Conservation (phyloP, 1,139 yeast genomes). For the Yamadazyma atmosphaerica region DNA sequence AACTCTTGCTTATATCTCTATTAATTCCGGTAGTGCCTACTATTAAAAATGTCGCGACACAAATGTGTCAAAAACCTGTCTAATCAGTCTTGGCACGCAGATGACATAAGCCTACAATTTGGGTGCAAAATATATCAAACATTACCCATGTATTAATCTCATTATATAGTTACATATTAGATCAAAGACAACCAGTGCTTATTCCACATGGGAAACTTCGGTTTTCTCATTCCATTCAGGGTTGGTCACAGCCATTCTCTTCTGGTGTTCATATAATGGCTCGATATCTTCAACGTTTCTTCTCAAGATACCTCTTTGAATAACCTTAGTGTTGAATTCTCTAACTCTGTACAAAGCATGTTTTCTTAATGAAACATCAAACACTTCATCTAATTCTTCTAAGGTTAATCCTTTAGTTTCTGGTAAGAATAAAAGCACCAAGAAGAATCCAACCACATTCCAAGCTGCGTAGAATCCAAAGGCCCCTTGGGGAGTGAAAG, state of each 20-base stretch:
- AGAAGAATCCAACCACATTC: conserved; percentile 73
- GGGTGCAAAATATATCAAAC: background rate
- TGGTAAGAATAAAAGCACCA: conserved; percentile 66
- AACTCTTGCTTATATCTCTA: no score
- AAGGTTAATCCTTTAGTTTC: conserved; percentile 70
- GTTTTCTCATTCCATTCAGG: conserved; percentile 63
- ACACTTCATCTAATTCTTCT: conserved; percentile 74
- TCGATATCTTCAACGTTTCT: conserved; percentile 48
- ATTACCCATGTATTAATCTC: no score
- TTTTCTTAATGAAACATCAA: conserved; percentile 52
- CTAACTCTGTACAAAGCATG: conserved; percentile 59
- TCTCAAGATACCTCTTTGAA: conserved; percentile 40
- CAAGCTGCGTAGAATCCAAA: conserved; percentile 90
- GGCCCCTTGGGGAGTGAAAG: conserved; percentile 79
- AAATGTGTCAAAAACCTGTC: conserved; percentile 1
- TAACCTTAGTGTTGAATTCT: conserved; percentile 34
- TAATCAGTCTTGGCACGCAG: background rate
- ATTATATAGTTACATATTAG: no score
- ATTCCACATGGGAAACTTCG: conserved; percentile 48
- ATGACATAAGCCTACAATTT: no score
- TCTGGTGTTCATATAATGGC: conserved; percentile 52
- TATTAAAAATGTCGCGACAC: no score
- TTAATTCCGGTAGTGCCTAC: no score
- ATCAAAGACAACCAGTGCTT: no score
- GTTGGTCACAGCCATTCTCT: conserved; percentile 58